Conservation (phyloP, 305 asterid species). For the Fraxinus velutina region DNA sequence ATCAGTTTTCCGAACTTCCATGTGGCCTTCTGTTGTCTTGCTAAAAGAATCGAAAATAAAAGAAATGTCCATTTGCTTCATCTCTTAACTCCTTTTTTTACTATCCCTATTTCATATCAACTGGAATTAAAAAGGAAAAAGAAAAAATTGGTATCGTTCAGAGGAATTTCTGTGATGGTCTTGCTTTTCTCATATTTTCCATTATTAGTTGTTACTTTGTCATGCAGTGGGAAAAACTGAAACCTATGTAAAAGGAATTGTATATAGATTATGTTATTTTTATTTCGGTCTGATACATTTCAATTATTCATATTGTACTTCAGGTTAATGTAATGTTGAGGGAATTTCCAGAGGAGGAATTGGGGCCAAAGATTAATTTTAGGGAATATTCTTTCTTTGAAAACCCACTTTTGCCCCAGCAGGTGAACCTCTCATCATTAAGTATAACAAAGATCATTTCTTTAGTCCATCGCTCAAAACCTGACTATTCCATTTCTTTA, state of each 20-base stretch:
- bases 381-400: conserved; percentile 84
- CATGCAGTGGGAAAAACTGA: not conserved
- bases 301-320: conserved; percentile 20
- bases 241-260: not conserved
- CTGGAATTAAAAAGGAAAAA: not conserved
- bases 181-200: not conserved
- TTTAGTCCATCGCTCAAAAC: not conserved
- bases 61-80: not conserved
- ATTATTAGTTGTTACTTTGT: not conserved
- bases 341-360: conserved; percentile 62
- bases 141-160: not conserved
- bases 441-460: not conserved
- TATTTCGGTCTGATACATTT: not conserved
- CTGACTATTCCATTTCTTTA: not conserved
- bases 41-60: not conserved
- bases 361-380: conserved; percentile 69
- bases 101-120: not conserved
- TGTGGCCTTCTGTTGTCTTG: not conserved
- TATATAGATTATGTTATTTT: not conserved
- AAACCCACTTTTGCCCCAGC: conserved; percentile 66
- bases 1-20: not conserved
- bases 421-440: conserved; percentile 41
- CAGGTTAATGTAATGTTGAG: conserved; percentile 82
- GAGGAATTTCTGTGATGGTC: not conserved
- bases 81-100: not conserved